Conservation (phyloP, 192 early-diverging fungal species). For the Coemansia sp. region DNA sequence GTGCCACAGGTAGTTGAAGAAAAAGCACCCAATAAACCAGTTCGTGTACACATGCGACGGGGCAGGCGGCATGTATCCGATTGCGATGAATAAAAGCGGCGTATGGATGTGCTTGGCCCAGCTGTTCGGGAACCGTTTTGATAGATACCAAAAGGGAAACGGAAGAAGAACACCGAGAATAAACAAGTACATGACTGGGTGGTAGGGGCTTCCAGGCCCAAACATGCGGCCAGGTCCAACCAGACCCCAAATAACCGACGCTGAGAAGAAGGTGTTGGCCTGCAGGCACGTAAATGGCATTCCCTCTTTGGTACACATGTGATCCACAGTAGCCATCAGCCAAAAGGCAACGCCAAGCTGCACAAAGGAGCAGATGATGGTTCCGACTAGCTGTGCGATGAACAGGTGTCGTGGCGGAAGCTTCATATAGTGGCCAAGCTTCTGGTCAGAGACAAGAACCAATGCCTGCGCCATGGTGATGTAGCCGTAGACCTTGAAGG, state of each 20-base stretch:
- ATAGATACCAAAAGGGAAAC: conserved; percentile 66
- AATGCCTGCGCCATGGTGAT: conserved; percentile 76
- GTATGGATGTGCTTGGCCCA: conserved; percentile 66
- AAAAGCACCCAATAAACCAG: conserved; percentile 61
- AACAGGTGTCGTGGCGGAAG: conserved; percentile 81
- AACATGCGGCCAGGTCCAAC: conserved; percentile 73
- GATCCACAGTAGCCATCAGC: conserved; percentile 60
- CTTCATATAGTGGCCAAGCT: conserved; percentile 81
- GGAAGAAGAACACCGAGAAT: conserved; percentile 71
- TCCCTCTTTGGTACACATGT: conserved; percentile 60
- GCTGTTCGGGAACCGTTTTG: conserved; percentile 61
- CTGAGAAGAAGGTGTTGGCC: conserved; percentile 65
- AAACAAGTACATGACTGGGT: conserved; percentile 52
- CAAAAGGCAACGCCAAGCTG: conserved; percentile 70
- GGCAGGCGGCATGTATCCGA: conserved; percentile 63
- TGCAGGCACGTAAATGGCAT: conserved; percentile 67
- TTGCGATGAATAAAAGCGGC: conserved; percentile 65
- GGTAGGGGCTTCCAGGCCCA: conserved; percentile 60
- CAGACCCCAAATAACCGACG: conserved; percentile 79
- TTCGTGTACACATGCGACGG: conserved; percentile 54
- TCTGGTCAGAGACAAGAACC: conserved; percentile 65
- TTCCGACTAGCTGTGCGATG: conserved; percentile 71
- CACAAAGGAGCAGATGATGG: conserved; percentile 67
- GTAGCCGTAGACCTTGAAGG: conserved; percentile 84
- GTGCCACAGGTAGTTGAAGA: conserved; percentile 73